Evolutionary conservation across 2,329 filamentous ascomycete genomes (phyloP).

Genomic region (Aureobasidium namibiae): DNA sequence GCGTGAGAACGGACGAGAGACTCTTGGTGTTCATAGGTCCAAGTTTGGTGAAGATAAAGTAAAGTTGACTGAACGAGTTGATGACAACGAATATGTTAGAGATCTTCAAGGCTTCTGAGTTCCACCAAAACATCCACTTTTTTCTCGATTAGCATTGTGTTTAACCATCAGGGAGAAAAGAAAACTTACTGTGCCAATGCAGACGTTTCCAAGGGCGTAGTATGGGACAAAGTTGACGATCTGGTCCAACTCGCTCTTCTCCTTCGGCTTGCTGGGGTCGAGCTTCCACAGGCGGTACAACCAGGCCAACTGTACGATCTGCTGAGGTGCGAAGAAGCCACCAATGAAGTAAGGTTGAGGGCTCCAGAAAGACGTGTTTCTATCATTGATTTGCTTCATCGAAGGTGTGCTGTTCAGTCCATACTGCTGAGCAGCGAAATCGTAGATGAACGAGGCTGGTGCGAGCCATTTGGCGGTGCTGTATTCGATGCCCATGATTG

Average conservation of each 20-base stretch:
- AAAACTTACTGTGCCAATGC: constrained; percentile 41
- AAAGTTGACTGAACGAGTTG: constrained; percentile 49
- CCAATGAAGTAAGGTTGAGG: constrained; percentile 53
- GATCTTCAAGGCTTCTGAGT: constrained; percentile 41
- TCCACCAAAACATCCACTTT: constrained; percentile 57
- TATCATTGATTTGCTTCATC: constrained; percentile 53
- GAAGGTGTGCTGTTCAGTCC: constrained; percentile 49
- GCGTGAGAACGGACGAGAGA: constrained; percentile 46
- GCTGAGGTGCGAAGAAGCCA: constrained; percentile 54
- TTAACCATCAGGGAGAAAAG: no score
- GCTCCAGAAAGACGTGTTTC: constrained; percentile 50
- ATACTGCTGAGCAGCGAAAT: constrained; percentile 53
- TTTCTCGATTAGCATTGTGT: neutral
- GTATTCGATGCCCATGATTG: constrained; percentile 45
- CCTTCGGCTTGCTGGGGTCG: constrained; percentile 31
- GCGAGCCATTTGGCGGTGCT: constrained; percentile 48
- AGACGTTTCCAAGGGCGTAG: constrained; percentile 49
- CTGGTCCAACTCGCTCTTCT: constrained; percentile 36
- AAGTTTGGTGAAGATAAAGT: constrained; percentile 44
- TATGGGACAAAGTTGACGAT: constrained; percentile 43
- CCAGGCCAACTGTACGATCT: constrained; percentile 51
- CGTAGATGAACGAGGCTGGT: constrained; percentile 46
- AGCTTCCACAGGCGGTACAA: constrained; percentile 48
- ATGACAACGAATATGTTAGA: constrained; percentile 49
- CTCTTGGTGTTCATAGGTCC: constrained; percentile 41